Evolutionary conservation across 2,329 filamentous ascomycete species (phyloP).

Genomic region (Esteya vermicola): DNA sequence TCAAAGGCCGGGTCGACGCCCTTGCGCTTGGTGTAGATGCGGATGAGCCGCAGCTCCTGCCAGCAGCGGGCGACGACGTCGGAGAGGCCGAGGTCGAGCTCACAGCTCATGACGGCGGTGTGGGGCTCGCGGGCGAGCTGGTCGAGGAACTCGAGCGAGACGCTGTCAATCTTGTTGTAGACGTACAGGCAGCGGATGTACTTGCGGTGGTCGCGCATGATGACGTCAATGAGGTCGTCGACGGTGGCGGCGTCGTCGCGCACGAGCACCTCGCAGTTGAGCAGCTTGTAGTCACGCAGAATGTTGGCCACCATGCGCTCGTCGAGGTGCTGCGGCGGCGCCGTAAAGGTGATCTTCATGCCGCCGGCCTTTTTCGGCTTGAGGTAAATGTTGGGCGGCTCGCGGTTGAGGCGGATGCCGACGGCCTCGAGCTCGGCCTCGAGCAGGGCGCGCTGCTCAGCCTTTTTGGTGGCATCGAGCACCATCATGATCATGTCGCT

Average conservation of each 20-base stretch:
- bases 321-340: slow-evolving; percentile 78
- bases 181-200: slow-evolving; percentile 94
- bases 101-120: slow-evolving; percentile 95
- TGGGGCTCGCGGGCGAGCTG: slow-evolving; percentile 81
- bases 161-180: slow-evolving; percentile 98
- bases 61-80: slow-evolving; percentile 93
- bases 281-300: slow-evolving; percentile 92
- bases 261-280: slow-evolving; percentile 92
- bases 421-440: slow-evolving; percentile 92
- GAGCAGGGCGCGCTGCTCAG: slow-evolving; percentile 77
- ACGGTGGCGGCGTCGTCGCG: slow-evolving; percentile 92
- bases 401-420: slow-evolving; percentile 81
- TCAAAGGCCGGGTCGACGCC: slow-evolving; percentile 76
- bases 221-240: slow-evolving; percentile 97
- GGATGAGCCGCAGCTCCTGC: slow-evolving; percentile 79
- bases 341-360: slow-evolving; percentile 95
- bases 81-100: slow-evolving; percentile 81
- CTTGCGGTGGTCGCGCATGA: slow-evolving; percentile 97
- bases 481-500: slow-evolving; percentile 97
- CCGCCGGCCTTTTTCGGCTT: slow-evolving; percentile 92
- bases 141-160: slow-evolving; percentile 87
- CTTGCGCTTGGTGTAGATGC: slow-evolving; percentile 95
- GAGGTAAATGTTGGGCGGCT: slow-evolving; percentile 96
- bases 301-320: slow-evolving; percentile 99
- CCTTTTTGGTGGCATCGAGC: slow-evolving; percentile 88